phyloP scores from a whole-genome alignment of 2,329 filamentous ascomycete species.

The Fusarium continuum region DNA sequence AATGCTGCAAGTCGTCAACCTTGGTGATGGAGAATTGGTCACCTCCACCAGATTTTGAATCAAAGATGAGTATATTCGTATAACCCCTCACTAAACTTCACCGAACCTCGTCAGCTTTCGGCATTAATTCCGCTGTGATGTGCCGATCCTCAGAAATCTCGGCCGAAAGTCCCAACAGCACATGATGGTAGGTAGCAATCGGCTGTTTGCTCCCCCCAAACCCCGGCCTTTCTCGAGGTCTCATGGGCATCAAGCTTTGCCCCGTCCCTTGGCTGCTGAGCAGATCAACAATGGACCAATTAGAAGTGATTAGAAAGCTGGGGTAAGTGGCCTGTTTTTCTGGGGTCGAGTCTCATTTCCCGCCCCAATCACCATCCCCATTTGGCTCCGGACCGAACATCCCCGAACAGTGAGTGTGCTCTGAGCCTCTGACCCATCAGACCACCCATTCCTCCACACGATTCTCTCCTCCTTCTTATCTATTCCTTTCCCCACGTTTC shows the following conservation, averaged over 20 bases:
- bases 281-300: slow-evolving; percentile 17
- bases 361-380: slow-evolving; percentile 25
- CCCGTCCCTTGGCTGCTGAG: not conserved
- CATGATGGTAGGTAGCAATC: not conserved
- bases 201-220: too few species aligned
- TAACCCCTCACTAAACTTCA: not conserved
- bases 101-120: not conserved
- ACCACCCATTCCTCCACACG: slow-evolving; percentile 11
- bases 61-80: too few species aligned
- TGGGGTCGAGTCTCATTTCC: not conserved
- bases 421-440: slow-evolving; percentile 7
- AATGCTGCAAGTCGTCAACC: too few species aligned
- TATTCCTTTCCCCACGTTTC: slow-evolving; percentile 30
- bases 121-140: not conserved
- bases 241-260: slow-evolving; percentile 27
- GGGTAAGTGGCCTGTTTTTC: slow-evolving; percentile 1
- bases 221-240: slow-evolving; percentile 1
- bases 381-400: slow-evolving; percentile 23
- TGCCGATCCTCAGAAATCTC: not conserved
- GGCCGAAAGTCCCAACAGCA: not conserved
- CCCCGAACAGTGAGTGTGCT: slow-evolving; percentile 13
- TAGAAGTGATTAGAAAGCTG: not conserved
- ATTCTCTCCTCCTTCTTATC: slow-evolving; percentile 17
- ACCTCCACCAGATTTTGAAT: too few species aligned
- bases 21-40: too few species aligned